phyloP scores from a whole-genome alignment of 768 basidiomycete species.

The Candolleomyces eurysporus region DNA sequence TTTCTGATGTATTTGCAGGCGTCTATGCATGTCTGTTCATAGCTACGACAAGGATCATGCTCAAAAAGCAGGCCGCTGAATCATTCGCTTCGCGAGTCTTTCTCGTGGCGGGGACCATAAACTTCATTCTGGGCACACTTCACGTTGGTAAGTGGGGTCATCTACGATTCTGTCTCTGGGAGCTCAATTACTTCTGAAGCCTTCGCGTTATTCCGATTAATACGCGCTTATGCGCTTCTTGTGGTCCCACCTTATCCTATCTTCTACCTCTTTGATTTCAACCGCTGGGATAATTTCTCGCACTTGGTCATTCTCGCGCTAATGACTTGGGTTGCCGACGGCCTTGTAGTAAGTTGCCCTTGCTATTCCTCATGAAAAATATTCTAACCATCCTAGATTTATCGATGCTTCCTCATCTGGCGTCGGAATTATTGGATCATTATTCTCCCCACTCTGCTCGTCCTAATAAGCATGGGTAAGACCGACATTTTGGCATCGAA shows the following conservation, averaged over 20 bases:
- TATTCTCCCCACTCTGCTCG: not conserved
- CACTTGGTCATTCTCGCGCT: slow-evolving; percentile 1
- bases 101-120: not conserved
- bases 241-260: not conserved
- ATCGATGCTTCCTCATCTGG: slow-evolving; percentile 12
- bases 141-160: not conserved
- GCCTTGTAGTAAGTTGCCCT: slow-evolving; percentile 3
- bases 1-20: slow-evolving; percentile 4
- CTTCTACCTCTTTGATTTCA: not conserved
- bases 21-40: slow-evolving; percentile 19
- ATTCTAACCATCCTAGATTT: slow-evolving; percentile 4
- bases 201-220: not conserved
- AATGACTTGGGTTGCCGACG: slow-evolving; percentile 1
- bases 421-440: slow-evolving; percentile 4
- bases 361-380: not conserved
- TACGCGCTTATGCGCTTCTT: not conserved
- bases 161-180: not conserved
- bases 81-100: slow-evolving; percentile 14
- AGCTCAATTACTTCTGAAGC: not conserved
- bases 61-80: slow-evolving; percentile 9
- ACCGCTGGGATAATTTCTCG: slow-evolving; percentile 2
- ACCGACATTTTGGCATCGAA: not conserved
- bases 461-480: slow-evolving; percentile 2
- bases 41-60: slow-evolving; percentile 16
- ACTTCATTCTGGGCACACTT: not conserved